Base-by-base conservation (phyloP, 192 early-diverging fungal genomes). In the Pecoramyces ruminantium region DNA sequence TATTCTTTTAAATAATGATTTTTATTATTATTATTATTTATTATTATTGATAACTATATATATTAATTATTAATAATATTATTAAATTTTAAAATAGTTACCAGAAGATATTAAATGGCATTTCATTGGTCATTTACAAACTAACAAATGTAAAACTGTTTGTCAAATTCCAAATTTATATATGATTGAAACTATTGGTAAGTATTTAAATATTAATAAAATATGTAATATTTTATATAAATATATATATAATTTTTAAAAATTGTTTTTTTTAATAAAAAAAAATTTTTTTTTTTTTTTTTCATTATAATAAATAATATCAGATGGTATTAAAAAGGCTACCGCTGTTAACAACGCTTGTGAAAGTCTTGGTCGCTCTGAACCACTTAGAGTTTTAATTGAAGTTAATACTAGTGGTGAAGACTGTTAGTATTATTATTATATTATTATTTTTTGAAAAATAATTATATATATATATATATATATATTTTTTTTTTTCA, bases 361-460 rank as follows among this genome's bases (percentile, higher is more conserved):
- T 84, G 86, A 81, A 0, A 40, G 82, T 30, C 86, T 87, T 12
- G 85, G 87, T 1, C 82, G 89, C 58, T 38, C 78, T 25, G 80
- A 81, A 6, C 92, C 90, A 2, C 86, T 99, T 30, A 86, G 89
- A 78, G 91, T 99, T 21, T 97, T 94, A 86, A 84, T 98, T 58
- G 96, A 99, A 85, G 90, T 98, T 67, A 99, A 99, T 86, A 99
- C 97, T 0, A 96, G 94, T 86, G 89, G 88, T 12, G 97, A 99
- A 87, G 92, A 77, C 0, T 79, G 81, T 81, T 8, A 38, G 79
- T 79, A 30, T 28, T 81, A 28, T 30, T 17, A n/a, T n/a, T 79
- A 78, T n/a, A n/a, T n/a, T n/a, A n/a, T n/a, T n/a, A n/a, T n/a
- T n/a, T n/a, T n/a, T n/a, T n/a, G n/a, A n/a, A n/a, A n/a, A n/a